Evolutionary conservation across 129 eudicot species (phyloP).

Genomic region (Heracleum sosnowskyi): DNA sequence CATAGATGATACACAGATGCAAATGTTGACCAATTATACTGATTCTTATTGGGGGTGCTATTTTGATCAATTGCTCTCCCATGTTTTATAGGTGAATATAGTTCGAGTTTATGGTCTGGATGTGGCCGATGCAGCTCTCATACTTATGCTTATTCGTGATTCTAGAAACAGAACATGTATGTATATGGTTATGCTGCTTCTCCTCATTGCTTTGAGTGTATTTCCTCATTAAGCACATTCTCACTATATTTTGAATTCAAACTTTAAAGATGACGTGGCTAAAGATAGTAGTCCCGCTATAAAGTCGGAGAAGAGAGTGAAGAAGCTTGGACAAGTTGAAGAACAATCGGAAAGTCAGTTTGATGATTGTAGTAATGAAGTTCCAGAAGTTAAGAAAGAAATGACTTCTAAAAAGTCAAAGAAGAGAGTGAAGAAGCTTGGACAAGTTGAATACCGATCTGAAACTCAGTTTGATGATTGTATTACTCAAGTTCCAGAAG

Average conservation of each 20-base stretch:
- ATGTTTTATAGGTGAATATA: slow-evolving; percentile 48
- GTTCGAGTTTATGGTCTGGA: slow-evolving; percentile 55
- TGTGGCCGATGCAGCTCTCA: slow-evolving; percentile 57
- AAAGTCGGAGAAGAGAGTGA: slow-evolving; percentile 9
- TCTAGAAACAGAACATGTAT: slow-evolving; percentile 31
- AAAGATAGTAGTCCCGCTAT: slow-evolving; percentile 20
- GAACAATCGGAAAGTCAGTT: slow-evolving; percentile 29
- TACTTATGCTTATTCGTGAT: slow-evolving; percentile 50
- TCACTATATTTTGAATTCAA: slow-evolving; percentile 8
- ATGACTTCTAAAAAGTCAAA: slow-evolving; percentile 30
- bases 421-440: slow-evolving; percentile 22
- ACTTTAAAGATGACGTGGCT: slow-evolving; percentile 18
- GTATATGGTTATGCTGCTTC: slow-evolving; percentile 2
- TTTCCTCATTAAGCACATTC: background rate
- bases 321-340: slow-evolving; percentile 5
- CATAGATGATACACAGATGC: background rate
- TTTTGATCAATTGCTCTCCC: background rate
- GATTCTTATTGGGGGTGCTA: background rate
- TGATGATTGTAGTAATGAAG: slow-evolving; percentile 30
- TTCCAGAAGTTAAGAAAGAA: slow-evolving; percentile 32
- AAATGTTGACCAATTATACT: background rate
- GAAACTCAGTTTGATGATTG: slow-evolving; percentile 27
- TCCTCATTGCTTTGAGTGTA: background rate
- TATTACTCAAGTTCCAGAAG: slow-evolving; percentile 37
- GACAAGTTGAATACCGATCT: slow-evolving; percentile 13